Evolutionary conservation across 805 yeast species (phyloP).

Genomic region (Clavispora vitiphila): DNA sequence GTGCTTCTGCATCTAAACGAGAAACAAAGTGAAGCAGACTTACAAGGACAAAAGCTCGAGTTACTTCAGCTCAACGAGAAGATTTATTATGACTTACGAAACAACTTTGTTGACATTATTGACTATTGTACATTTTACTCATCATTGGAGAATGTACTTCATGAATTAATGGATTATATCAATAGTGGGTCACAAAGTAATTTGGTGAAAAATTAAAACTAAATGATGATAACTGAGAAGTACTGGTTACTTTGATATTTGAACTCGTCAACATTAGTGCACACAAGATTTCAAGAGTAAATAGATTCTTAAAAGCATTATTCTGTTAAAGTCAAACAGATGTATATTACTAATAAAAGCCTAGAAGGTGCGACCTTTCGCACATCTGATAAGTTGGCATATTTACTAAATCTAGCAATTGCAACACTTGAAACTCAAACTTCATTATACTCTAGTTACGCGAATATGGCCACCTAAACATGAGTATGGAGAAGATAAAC

Average conservation of each 20-base stretch:
- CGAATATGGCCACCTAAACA: neutral
- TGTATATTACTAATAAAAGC: neutral
- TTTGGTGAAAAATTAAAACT: neutral
- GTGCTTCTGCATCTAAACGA: conserved; percentile 4
- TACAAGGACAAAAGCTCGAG: conserved; percentile 21
- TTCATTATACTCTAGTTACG: neutral
- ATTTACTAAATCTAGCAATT: neutral
- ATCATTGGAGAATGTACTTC: conserved; percentile 36
- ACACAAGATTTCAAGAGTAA: no score
- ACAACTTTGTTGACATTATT: conserved; percentile 40
- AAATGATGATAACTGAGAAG: neutral
- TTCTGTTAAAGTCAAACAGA: neutral
- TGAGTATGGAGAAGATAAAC: neutral
- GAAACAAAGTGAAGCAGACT: conserved; percentile 1
- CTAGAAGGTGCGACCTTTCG: neutral
- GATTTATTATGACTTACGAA: conserved; percentile 35
- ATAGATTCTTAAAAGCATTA: no score
- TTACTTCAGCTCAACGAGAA: conserved; percentile 31
- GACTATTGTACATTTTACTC: conserved; percentile 42
- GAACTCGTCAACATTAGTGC: neutral
- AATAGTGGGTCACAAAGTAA: conserved; percentile 6
- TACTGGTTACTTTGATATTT: neutral
- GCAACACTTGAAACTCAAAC: neutral
- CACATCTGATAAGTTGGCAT: neutral
- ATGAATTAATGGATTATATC: conserved; percentile 36